phyloP scores from a whole-genome alignment of 768 basidiomycete species.

The Leucocoprinus sp. region DNA sequence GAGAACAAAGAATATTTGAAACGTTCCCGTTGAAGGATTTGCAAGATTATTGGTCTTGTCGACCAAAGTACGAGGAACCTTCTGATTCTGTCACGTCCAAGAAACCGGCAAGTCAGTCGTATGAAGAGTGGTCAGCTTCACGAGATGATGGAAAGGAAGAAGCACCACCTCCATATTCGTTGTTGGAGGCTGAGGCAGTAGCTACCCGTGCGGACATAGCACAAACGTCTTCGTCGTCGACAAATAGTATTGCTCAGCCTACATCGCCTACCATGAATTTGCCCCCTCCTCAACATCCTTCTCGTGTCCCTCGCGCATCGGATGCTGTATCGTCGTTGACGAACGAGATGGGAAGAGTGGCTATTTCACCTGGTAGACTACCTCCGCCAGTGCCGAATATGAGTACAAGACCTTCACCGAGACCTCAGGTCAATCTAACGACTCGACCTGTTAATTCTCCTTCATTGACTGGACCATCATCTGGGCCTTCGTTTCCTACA shows the following conservation, averaged over 20 bases:
- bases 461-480: too few relatives aligned
- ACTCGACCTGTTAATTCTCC: too few relatives aligned
- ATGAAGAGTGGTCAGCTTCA: slow-evolving; percentile 40
- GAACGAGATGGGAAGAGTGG: slow-evolving; percentile 30
- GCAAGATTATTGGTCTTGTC: slow-evolving; percentile 64
- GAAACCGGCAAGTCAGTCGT: slow-evolving; percentile 22
- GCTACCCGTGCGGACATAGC: slow-evolving; percentile 2
- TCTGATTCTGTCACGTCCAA: slow-evolving; percentile 21
- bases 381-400: neutral
- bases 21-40: slow-evolving; percentile 64
- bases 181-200: slow-evolving; percentile 38
- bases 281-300: slow-evolving; percentile 4
- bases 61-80: slow-evolving; percentile 48
- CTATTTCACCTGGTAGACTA: slow-evolving; percentile 15
- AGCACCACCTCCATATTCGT: slow-evolving; percentile 63
- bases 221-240: slow-evolving; percentile 1
- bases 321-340: slow-evolving; percentile 22
- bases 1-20: slow-evolving; percentile 54
- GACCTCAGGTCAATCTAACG: too few relatives aligned
- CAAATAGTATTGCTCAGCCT: neutral
- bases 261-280: neutral
- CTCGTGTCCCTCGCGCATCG: neutral
- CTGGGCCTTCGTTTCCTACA: too few relatives aligned
- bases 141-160: slow-evolving; percentile 42
- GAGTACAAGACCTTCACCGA: neutral